phyloP scores from a whole-genome alignment of 495 filamentous ascomycete species.

The Glarea lozoyensis region DNA sequence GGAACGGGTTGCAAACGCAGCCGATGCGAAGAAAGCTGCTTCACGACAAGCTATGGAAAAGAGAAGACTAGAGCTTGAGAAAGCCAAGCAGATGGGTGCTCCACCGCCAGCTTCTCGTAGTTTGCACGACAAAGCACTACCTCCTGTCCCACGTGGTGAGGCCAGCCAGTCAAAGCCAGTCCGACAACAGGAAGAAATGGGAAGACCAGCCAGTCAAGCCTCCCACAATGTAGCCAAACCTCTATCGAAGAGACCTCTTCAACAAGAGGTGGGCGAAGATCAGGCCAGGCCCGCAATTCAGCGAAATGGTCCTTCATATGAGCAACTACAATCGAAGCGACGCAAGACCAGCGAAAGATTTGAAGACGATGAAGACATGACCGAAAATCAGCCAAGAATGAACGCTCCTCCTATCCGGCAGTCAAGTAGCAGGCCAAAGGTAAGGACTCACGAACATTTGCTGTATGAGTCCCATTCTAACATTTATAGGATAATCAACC shows the following conservation, averaged over 20 bases:
- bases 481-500: slow-evolving; percentile 42
- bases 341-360: slow-evolving; percentile 42
- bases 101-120: slow-evolving; percentile 41
- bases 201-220: slow-evolving; percentile 33
- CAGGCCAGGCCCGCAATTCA: slow-evolving; percentile 24
- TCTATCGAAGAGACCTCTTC: slow-evolving; percentile 37
- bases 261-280: slow-evolving; percentile 41
- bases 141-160: slow-evolving; percentile 14
- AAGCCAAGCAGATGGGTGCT: slow-evolving; percentile 43
- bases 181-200: slow-evolving; percentile 29
- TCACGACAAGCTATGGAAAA: slow-evolving; percentile 61
- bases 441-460: slow-evolving; percentile 24
- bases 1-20: slow-evolving; percentile 20
- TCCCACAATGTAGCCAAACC: slow-evolving; percentile 34
- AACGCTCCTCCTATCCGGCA: slow-evolving; percentile 80
- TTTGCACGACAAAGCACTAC: slow-evolving; percentile 19
- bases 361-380: slow-evolving; percentile 21
- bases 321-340: slow-evolving; percentile 47
- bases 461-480: slow-evolving; percentile 7
- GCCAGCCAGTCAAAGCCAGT: slow-evolving; percentile 19
- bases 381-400: slow-evolving; percentile 30
- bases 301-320: slow-evolving; percentile 36
- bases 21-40: slow-evolving; percentile 56
- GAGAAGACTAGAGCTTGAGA: slow-evolving; percentile 57
- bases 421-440: slow-evolving; percentile 67